Conservation (phyloP, 768 basidiomycete genomes). For the Xanthoconium stramineum region DNA sequence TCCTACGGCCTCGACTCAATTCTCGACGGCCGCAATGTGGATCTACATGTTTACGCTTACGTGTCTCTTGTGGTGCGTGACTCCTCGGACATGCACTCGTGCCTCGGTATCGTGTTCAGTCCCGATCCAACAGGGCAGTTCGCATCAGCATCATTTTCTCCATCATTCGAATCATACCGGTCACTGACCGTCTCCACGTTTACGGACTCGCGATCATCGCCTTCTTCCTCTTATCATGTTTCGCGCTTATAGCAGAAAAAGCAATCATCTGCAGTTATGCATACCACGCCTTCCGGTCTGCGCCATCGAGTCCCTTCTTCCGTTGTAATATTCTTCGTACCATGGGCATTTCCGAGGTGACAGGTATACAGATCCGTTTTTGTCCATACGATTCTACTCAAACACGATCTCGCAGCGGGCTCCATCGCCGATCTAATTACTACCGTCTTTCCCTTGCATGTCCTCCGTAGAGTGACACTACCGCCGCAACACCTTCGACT, state of each 20-base stretch:
- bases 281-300: not conserved
- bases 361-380: slow-evolving; percentile 1
- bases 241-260: not conserved
- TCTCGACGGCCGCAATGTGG: slow-evolving; percentile 9
- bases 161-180: slow-evolving; percentile 17
- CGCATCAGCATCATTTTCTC: slow-evolving; percentile 22
- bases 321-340: not conserved
- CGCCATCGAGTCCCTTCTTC: not conserved
- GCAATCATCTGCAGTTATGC: slow-evolving; percentile 1
- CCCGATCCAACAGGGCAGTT: slow-evolving; percentile 11
- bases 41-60: slow-evolving; percentile 11
- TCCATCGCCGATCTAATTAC: not conserved
- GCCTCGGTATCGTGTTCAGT: not conserved
- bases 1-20: not conserved
- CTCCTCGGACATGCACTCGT: not conserved
- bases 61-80: slow-evolving; percentile 16
- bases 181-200: slow-evolving; percentile 7
- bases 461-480: slow-evolving; percentile 4
- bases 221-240: slow-evolving; percentile 11
- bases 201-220: slow-evolving; percentile 3
- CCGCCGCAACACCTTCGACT: slow-evolving; percentile 1
- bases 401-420: not conserved
- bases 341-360: not conserved
- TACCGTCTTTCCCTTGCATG: slow-evolving; percentile 1
- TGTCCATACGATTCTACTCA: not conserved